Percentiles rank a stretch among this genome's conserved stretches.
Evolutionary conservation across 495 filamentous ascomycete genomes (phyloP).

Genomic region (Aspergillus egyptiacus): DNA sequence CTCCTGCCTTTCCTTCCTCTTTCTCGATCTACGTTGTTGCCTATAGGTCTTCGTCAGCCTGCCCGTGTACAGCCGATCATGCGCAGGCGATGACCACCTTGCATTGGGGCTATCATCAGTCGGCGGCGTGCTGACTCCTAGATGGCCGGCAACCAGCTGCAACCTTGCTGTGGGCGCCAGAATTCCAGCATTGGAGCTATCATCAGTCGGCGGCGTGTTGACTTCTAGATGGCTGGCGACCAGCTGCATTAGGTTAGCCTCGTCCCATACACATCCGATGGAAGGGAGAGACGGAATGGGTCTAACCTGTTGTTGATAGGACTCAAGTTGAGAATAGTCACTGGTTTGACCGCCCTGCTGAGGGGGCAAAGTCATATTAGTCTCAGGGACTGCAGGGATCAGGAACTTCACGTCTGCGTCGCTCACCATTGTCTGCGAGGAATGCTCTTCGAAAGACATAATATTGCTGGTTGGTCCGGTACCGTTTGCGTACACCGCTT

Average conservation of each 20-base stretch:
- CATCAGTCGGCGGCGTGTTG: constrained; percentile 28
- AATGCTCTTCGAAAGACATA: constrained; percentile 3
- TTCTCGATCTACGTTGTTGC: constrained; percentile 10
- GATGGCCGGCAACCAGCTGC: constrained; percentile 8
- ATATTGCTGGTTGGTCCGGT: not conserved
- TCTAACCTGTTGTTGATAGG: constrained; percentile 21
- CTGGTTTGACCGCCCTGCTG: constrained; percentile 13
- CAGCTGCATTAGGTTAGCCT: constrained; percentile 10
- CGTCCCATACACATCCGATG: not conserved
- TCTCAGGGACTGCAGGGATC: not conserved
- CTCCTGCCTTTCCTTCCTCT: constrained; percentile 1
- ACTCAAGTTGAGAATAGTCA: constrained; percentile 15
- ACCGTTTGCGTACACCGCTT: constrained; percentile 9
- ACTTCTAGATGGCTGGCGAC: constrained; percentile 14
- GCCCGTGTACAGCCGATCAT: no score
- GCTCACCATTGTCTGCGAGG: constrained; percentile 14
- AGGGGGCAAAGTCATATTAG: constrained; percentile 8
- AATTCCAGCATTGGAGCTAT: constrained; percentile 11
- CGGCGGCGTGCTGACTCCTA: no score
- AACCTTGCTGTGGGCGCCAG: constrained; percentile 5
- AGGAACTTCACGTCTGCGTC: not conserved
- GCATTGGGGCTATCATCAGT: no score
- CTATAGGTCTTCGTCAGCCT: no score
- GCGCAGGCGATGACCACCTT: no score
- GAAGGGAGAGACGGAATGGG: not conserved